A percentile compares a stretch with the other conserved stretches of the same genome.
These are phyloP conservation scores for Xylaria hypoxylon DNA, from an alignment of 2,329 filamentous ascomycete genomes.

Conservation along the genomic window DNA sequence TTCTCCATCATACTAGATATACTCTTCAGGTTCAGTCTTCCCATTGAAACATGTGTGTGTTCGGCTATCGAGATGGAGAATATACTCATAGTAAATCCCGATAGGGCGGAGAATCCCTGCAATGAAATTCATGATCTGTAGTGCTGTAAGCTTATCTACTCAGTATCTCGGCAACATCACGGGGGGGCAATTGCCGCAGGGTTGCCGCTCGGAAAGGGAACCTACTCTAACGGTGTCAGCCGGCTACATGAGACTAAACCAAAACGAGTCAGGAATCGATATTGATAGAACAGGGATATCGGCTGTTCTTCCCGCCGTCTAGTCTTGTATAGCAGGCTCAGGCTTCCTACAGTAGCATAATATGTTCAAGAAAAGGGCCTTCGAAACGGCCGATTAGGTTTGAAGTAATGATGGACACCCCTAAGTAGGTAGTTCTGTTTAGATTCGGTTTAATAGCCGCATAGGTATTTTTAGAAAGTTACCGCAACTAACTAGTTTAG, in stretches of 20 bases:
- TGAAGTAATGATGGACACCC: neutral
- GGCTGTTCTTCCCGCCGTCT: no score
- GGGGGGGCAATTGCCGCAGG: constrained; percentile 15
- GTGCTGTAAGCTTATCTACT: constrained; percentile 3
- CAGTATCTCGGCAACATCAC: constrained; percentile 6
- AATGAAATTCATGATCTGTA: neutral
- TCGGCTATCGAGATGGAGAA: neutral
- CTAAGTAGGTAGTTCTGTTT: neutral
- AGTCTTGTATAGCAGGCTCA: no score
- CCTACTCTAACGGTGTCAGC: neutral
- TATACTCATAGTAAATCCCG: no score
- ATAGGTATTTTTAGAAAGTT: constrained; percentile 6
- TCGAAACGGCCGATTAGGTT: neutral
- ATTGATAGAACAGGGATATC: no score
- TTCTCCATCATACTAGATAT: neutral
- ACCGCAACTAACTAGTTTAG: neutral
- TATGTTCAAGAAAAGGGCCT: no score
- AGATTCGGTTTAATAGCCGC: neutral
- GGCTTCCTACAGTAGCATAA: no score
- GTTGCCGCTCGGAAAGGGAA: neutral
- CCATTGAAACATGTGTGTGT: neutral
- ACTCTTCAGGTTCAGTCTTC: neutral
- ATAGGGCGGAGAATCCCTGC: constrained; percentile 12
- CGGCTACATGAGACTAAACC: neutral
- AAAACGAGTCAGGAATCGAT: neutral